A percentile compares a stretch with the other conserved stretches of the same genome.
Conservation (phyloP, 2,329 filamentous ascomycete species). For the Penicillium sp. region DNA sequence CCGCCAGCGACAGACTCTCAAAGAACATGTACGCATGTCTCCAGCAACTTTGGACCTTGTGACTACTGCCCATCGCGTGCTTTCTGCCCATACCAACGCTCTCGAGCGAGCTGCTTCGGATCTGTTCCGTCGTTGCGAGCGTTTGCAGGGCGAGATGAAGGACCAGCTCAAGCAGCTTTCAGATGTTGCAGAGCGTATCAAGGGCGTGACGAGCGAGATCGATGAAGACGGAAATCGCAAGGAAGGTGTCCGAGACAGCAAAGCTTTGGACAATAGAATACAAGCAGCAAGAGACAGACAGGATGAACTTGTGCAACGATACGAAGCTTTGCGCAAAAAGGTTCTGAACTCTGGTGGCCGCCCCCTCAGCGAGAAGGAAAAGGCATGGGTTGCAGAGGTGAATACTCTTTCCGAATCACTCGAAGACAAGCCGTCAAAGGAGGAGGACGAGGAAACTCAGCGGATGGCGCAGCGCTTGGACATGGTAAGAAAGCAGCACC, state of each 20-base stretch:
- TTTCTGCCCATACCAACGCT: constrained; percentile 46
- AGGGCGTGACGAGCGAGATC: constrained; percentile 40
- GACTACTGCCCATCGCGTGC: constrained; percentile 46
- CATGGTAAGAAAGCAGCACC: constrained; percentile 32
- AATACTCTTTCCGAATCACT: constrained; percentile 39
- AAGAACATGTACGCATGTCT: constrained; percentile 48
- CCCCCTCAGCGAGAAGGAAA: constrained; percentile 48
- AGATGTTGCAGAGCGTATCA: constrained; percentile 47
- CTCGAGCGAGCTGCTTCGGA: constrained; percentile 50
- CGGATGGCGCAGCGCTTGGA: constrained; percentile 38
- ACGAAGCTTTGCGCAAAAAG: constrained; percentile 45
- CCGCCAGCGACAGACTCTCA: constrained; percentile 43
- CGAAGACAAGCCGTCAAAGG: constrained; percentile 17
- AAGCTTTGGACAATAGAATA: constrained; percentile 41
- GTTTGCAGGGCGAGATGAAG: constrained; percentile 47
- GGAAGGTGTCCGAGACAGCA: constrained; percentile 31
- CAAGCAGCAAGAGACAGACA: constrained; percentile 42
- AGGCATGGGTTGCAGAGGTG: constrained; percentile 46
- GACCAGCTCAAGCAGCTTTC: constrained; percentile 47
- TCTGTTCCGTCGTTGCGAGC: constrained; percentile 52
- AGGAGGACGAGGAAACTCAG: constrained; percentile 23
- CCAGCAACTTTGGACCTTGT: constrained; percentile 50
- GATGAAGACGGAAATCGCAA: constrained; percentile 36
- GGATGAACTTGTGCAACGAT: constrained; percentile 39
- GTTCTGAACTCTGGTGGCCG: constrained; percentile 43